Percentiles rank a stretch among this genome's conserved stretches.
These are phyloP conservation scores for Colletotrichum higginsianum DNA, from an alignment of 2,329 filamentous ascomycete species.

Conservation along the genomic window DNA sequence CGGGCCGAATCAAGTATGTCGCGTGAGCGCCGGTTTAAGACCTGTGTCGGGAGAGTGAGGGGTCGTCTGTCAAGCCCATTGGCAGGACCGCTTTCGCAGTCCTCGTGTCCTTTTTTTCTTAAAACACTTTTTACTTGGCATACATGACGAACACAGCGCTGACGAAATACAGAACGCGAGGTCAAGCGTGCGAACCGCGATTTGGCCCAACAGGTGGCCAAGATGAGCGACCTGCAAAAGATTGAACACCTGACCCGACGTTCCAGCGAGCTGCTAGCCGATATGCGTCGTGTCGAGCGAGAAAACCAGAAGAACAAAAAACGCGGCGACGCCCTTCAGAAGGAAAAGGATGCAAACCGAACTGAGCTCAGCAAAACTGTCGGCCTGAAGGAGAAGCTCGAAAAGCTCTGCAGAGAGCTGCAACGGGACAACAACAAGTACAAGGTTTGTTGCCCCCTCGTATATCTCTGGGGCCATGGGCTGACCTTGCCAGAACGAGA, in stretches of 20 bases:
- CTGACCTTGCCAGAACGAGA: conserved; percentile 78
- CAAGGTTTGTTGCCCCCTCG: conserved; percentile 74
- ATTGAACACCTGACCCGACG: conserved; percentile 92
- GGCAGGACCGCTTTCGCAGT: neutral
- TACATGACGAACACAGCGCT: conserved; percentile 35
- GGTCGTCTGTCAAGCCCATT: neutral
- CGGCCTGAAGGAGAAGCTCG: conserved; percentile 93
- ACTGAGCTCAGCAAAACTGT: conserved; percentile 92
- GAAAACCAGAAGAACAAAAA: conserved; percentile 98
- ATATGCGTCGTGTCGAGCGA: conserved; percentile 95
- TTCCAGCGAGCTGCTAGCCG: conserved; percentile 90
- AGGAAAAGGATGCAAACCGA: conserved; percentile 92
- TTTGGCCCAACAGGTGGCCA: conserved; percentile 87
- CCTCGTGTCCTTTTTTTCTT: too few species aligned
- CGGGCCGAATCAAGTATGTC: conserved; percentile 37
- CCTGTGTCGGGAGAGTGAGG: conserved; percentile 9
- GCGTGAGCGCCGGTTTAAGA: conserved; percentile 32
- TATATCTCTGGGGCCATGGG: neutral
- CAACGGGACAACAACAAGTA: conserved; percentile 98
- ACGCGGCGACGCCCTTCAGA: conserved; percentile 92
- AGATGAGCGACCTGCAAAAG: conserved; percentile 92
- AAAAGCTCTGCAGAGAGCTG: conserved; percentile 94
- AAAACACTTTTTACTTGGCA: conserved; percentile 9
- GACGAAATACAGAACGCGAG: conserved; percentile 80
- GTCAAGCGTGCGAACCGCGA: conserved; percentile 95